Evolutionary conservation across 208 protist genomes (phyloP).

Genomic region (Sergeia podlipaevii): DNA sequence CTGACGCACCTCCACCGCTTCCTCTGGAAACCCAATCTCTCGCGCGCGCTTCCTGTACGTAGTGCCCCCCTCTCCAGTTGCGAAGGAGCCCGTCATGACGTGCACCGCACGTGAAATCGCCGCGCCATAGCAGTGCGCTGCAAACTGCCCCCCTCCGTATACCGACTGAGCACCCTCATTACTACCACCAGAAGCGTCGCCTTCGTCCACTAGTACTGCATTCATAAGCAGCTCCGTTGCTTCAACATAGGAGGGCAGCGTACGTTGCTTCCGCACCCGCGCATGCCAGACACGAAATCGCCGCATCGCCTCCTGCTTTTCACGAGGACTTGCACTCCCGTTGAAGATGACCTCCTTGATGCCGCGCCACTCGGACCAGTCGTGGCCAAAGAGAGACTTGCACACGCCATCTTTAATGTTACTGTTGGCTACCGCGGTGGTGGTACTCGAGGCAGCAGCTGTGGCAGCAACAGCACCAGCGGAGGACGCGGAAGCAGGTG

Average conservation of each 20-base stretch:
- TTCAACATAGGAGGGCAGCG: slow-evolving; percentile 67
- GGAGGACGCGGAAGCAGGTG: neutral
- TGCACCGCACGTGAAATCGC: slow-evolving; percentile 79
- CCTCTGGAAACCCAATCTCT: slow-evolving; percentile 72
- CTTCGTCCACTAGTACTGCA: slow-evolving; percentile 56
- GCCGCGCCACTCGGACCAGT: slow-evolving; percentile 59
- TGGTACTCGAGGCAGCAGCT: neutral
- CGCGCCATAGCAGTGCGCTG: slow-evolving; percentile 50
- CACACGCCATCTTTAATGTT: neutral
- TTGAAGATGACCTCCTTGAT: slow-evolving; percentile 68
- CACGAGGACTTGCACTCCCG: slow-evolving; percentile 11
- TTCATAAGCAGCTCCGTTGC: slow-evolving; percentile 59
- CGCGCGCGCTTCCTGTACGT: slow-evolving; percentile 80
- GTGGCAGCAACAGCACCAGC: neutral
- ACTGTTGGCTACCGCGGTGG: neutral
- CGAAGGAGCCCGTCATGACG: slow-evolving; percentile 82
- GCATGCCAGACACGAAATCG: slow-evolving; percentile 51
- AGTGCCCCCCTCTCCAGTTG: slow-evolving; percentile 27
- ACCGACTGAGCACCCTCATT: slow-evolving; percentile 7
- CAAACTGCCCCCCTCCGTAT: neutral
- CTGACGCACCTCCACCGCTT: slow-evolving; percentile 85
- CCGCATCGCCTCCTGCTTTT: slow-evolving; percentile 38
- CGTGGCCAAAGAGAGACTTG: slow-evolving; percentile 51
- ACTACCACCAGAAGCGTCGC: slow-evolving; percentile 2
- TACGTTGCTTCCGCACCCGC: slow-evolving; percentile 45